Conservation (phyloP, 2,329 filamentous ascomycete species). For the Neopestalotiopsis sp. region DNA sequence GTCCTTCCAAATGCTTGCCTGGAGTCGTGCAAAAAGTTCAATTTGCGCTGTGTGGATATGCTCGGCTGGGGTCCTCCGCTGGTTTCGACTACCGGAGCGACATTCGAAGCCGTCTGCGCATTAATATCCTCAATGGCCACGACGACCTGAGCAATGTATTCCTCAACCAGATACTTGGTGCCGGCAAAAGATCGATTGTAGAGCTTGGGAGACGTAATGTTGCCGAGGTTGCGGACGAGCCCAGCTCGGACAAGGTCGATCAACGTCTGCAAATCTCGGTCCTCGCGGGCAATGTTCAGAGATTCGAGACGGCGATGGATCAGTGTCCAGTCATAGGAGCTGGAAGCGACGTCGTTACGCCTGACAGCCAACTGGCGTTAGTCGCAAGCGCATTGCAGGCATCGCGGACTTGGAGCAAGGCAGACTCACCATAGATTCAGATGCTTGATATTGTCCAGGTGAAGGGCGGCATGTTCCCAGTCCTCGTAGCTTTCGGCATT, state of each 20-base stretch:
- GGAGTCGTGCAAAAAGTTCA: constrained; percentile 86
- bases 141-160: constrained; percentile 87
- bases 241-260: constrained; percentile 82
- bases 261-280: constrained; percentile 74
- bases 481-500: constrained; percentile 77
- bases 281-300: constrained; percentile 71
- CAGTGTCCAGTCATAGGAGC: constrained; percentile 84
- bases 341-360: constrained; percentile 81
- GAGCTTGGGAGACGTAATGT: constrained; percentile 80
- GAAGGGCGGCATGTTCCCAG: constrained; percentile 83
- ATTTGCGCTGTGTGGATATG: constrained; percentile 75
- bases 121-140: constrained; percentile 80
- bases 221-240: constrained; percentile 84
- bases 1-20: constrained; percentile 87
- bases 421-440: constrained; percentile 75
- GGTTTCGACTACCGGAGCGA: constrained; percentile 10
- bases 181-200: constrained; percentile 87
- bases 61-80: not conserved
- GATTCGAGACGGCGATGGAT: constrained; percentile 78
- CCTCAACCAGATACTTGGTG: constrained; percentile 88
- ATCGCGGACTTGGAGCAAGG: not conserved
- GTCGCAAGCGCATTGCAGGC: not conserved
- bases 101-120: constrained; percentile 13
- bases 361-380: constrained; percentile 44
- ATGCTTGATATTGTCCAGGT: constrained; percentile 81